A percentile compares a stretch with the other conserved stretches of the same genome.
Evolutionary conservation across 768 basidiomycete species (phyloP).

Genomic region (Pisolithus albus): DNA sequence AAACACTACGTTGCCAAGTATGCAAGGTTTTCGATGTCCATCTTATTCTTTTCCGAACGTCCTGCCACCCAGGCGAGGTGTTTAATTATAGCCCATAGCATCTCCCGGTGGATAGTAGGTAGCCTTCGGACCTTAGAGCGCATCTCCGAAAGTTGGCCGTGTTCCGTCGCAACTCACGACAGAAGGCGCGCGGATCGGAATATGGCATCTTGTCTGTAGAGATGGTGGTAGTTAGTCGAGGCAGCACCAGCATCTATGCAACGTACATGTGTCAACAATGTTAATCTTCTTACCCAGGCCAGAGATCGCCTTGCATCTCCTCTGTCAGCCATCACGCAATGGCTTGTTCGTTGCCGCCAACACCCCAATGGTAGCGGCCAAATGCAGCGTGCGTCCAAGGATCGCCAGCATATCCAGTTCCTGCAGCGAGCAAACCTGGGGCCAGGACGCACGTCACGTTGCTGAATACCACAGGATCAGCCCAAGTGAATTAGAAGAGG

Average conservation of each 20-base stretch:
- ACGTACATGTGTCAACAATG: slow-evolving; percentile 45
- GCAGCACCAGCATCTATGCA: background rate
- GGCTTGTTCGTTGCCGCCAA: slow-evolving; percentile 65
- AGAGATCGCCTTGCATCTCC: slow-evolving; percentile 45
- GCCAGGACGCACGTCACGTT: background rate
- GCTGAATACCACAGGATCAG: background rate
- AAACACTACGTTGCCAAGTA: slow-evolving; percentile 84
- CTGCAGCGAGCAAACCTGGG: slow-evolving; percentile 52
- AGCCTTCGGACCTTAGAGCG: slow-evolving; percentile 83
- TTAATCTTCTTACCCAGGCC: slow-evolving; percentile 57
- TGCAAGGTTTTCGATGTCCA: slow-evolving; percentile 91
- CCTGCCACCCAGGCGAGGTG: slow-evolving; percentile 72
- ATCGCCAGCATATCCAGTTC: slow-evolving; percentile 54
- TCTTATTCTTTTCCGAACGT: slow-evolving; percentile 73
- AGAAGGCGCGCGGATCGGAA: too few relatives aligned
- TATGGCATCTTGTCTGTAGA: slow-evolving; percentile 11
- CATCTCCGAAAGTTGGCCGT: slow-evolving; percentile 65
- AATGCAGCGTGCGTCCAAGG: slow-evolving; percentile 61
- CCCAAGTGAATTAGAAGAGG: background rate
- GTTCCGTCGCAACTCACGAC: slow-evolving; percentile 57
- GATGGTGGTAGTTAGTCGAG: background rate
- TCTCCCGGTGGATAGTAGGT: slow-evolving; percentile 78
- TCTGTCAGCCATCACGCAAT: slow-evolving; percentile 63
- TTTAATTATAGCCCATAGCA: slow-evolving; percentile 72
- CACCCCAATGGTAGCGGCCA: slow-evolving; percentile 66